Conservation (phyloP, 805 yeast species). For the Starmerella floricola region DNA sequence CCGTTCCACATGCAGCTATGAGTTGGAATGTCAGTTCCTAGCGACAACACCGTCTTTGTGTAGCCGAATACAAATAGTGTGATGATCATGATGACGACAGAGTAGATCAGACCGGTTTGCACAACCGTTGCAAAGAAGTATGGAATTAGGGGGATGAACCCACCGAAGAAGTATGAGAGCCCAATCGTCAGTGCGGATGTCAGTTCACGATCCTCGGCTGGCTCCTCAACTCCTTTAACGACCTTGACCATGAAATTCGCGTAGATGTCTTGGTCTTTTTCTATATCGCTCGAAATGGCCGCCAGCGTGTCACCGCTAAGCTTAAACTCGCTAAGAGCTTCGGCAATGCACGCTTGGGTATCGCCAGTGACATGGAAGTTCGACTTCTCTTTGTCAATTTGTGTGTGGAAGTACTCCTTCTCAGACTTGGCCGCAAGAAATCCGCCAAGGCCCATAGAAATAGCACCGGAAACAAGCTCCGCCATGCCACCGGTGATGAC, state of each 20-base stretch:
- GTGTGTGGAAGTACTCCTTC: constrained; percentile 28
- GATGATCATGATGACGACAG: constrained; percentile 69
- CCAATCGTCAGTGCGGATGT: constrained; percentile 87
- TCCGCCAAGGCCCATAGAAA: constrained; percentile 97
- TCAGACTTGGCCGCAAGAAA: constrained; percentile 89
- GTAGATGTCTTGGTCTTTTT: constrained; percentile 62
- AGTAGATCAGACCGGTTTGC: constrained; percentile 58
- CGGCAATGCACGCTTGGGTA: constrained; percentile 68
- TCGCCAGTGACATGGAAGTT: constrained; percentile 23
- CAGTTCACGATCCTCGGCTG: constrained; percentile 81
- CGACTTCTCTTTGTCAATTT: constrained; percentile 25
- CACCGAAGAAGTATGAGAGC: constrained; percentile 77
- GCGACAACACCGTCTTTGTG: constrained; percentile 69
- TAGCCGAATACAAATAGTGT: constrained; percentile 83
- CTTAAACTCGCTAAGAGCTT: constrained; percentile 60
- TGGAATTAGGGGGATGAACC: constrained; percentile 81
- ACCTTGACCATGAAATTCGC: constrained; percentile 76
- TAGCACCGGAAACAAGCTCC: constrained; percentile 91
- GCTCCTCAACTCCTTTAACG: constrained; percentile 91
- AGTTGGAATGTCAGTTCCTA: constrained; percentile 62
- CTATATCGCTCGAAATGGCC: constrained; percentile 64
- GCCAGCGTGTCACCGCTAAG: constrained; percentile 59
- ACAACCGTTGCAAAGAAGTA: constrained; percentile 75
- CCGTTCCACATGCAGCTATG: constrained; percentile 51
- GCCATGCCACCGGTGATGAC: constrained; percentile 98